phyloP scores from a whole-genome alignment of 2,329 filamentous ascomycete species.

The Hymenoscyphus salicellus region DNA sequence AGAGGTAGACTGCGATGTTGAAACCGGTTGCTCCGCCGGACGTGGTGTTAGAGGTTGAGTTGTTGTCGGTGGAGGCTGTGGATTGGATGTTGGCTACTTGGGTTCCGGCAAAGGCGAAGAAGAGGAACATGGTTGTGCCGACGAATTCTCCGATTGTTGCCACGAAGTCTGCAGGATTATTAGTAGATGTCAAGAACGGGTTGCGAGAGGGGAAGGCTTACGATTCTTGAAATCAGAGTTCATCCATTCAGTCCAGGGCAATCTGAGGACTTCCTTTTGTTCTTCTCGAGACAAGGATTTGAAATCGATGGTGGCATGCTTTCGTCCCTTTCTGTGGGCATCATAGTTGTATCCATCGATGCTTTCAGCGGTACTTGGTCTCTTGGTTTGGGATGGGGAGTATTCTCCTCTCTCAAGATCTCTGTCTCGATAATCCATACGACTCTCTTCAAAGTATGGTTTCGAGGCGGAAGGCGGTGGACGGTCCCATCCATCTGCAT shows the following conservation, averaged over 20 bases:
- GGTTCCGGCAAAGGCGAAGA: conserved; percentile 36
- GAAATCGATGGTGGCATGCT: conserved; percentile 37
- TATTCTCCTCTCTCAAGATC: conserved; percentile 23
- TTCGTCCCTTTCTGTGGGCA: conserved; percentile 6
- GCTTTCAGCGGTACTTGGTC: conserved; percentile 21
- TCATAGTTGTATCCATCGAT: conserved; percentile 32
- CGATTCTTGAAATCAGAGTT: conserved; percentile 45
- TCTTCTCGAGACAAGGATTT: conserved; percentile 41
- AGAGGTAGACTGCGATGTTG: conserved; percentile 42
- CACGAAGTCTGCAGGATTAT: conserved; percentile 26
- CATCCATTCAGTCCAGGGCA: conserved; percentile 48
- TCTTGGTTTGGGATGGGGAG: conserved; percentile 15
- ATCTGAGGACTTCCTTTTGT: conserved; percentile 43
- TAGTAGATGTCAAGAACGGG: conserved; percentile 15
- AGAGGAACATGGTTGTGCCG: conserved; percentile 39
- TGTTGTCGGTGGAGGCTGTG: conserved; percentile 20
- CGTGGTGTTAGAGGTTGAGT: conserved; percentile 37
- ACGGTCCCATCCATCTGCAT: conserved; percentile 22
- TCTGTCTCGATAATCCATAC: conserved; percentile 15
- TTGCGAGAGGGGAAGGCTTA: conserved; percentile 19
- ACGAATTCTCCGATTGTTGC: conserved; percentile 32
- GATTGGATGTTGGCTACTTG: conserved; percentile 35
- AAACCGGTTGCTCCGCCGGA: conserved; percentile 45
- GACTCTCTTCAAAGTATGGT: conserved; percentile 28
- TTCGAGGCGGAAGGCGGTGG: conserved; percentile 23